Conservation (phyloP, 2,329 filamentous ascomycete species). For the Alternaria tenuissima region DNA sequence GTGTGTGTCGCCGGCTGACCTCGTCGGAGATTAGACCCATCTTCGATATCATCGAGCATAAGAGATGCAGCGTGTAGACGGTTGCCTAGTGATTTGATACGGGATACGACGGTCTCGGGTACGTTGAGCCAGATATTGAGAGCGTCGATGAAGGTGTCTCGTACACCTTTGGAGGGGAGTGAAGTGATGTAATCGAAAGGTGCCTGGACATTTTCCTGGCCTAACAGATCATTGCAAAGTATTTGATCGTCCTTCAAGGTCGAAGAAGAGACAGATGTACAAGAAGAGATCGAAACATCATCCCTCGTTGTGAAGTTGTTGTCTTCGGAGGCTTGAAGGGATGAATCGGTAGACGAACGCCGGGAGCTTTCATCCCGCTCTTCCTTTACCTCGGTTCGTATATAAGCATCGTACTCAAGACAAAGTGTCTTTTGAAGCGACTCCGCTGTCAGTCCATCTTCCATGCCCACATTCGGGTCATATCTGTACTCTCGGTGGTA, state of each 20-base stretch:
- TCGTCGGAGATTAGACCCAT: not conserved
- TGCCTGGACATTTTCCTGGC: not conserved
- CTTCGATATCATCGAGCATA: not conserved
- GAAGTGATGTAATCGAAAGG: not conserved
- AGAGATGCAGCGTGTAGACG: not conserved
- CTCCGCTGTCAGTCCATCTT: not conserved
- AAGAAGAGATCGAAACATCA: too few species aligned
- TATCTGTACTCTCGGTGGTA: constrained; percentile 27
- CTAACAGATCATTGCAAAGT: too few species aligned
- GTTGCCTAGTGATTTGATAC: not conserved
- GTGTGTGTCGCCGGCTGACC: not conserved
- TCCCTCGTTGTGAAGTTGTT: too few species aligned
- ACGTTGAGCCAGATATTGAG: not conserved
- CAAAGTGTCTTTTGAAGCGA: not conserved
- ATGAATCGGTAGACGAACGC: too few species aligned
- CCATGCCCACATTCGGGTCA: not conserved
- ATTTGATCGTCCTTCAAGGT: too few species aligned
- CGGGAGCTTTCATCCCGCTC: too few species aligned
- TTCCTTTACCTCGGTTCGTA: too few species aligned
- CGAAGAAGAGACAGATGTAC: too few species aligned
- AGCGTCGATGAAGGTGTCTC: not conserved
- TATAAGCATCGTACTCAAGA: not conserved
- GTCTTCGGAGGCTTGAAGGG: too few species aligned
- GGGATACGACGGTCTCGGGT: not conserved
- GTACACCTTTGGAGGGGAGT: not conserved